A percentile compares a stretch with the other conserved stretches of the same genome.
These are phyloP conservation scores for Leccinum variicolor DNA, from an alignment of 768 basidiomycete species.

Conservation along the genomic window DNA sequence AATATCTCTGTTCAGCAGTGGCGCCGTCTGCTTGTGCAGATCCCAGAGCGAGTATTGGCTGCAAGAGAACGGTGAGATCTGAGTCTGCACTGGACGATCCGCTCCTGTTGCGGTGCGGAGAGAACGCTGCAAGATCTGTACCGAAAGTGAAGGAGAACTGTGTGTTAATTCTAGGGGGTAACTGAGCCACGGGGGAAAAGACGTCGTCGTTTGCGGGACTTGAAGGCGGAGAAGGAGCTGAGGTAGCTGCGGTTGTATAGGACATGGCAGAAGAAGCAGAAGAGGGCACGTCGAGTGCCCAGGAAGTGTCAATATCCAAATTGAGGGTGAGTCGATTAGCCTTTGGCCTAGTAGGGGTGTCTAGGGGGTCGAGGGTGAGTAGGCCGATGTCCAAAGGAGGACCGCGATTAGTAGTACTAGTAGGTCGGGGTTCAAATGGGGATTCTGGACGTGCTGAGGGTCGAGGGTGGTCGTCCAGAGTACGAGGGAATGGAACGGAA, in stretches of 20 bases:
- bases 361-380: slow-evolving; percentile 4
- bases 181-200: slow-evolving; percentile 3
- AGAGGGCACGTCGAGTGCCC: slow-evolving; percentile 12
- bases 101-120: slow-evolving; percentile 2
- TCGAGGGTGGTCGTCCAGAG: background rate
- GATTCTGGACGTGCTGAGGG: slow-evolving; percentile 10
- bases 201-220: slow-evolving; percentile 13
- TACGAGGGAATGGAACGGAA: slow-evolving; percentile 21
- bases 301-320: slow-evolving; percentile 19
- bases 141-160: slow-evolving; percentile 11
- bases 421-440: slow-evolving; percentile 21
- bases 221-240: slow-evolving; percentile 7
- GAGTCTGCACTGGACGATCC: slow-evolving; percentile 17
- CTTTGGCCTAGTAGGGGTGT: slow-evolving; percentile 5
- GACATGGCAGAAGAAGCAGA: slow-evolving; percentile 24
- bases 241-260: slow-evolving; percentile 16
- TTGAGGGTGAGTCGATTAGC: slow-evolving; percentile 20
- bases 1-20: slow-evolving; percentile 13
- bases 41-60: slow-evolving; percentile 9
- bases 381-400: slow-evolving; percentile 13
- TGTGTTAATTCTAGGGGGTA: slow-evolving; percentile 4
- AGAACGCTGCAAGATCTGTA: slow-evolving; percentile 4
- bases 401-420: background rate
- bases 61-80: slow-evolving; percentile 20
- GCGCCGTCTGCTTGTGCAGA: slow-evolving; percentile 10